Evolutionary conservation across 768 basidiomycete genomes (phyloP).

Genomic region (Pleurotus giganteus): DNA sequence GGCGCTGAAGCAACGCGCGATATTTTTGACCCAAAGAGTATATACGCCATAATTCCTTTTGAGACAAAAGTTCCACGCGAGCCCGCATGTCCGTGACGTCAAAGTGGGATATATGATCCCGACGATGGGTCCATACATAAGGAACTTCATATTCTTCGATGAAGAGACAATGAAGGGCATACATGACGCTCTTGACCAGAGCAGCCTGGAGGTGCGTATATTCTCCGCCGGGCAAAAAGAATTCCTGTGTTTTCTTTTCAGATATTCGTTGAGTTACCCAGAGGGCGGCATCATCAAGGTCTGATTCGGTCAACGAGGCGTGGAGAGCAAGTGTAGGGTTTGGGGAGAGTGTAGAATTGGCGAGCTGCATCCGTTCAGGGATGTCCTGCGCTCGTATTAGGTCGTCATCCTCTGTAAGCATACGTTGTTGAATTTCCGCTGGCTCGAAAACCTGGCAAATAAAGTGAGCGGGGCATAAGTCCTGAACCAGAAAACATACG

Average conservation of each 20-base stretch:
- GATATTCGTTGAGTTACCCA: slow-evolving; percentile 88
- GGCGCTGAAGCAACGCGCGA: slow-evolving; percentile 79
- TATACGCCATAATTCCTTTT: slow-evolving; percentile 89
- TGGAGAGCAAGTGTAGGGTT: slow-evolving; percentile 60
- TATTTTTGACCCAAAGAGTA: slow-evolving; percentile 88
- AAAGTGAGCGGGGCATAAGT: slow-evolving; percentile 12
- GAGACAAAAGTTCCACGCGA: slow-evolving; percentile 69
- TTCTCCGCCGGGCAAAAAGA: slow-evolving; percentile 63
- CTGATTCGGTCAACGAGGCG: slow-evolving; percentile 63
- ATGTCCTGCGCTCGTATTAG: slow-evolving; percentile 86
- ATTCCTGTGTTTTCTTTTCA: slow-evolving; percentile 66
- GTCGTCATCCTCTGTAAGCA: slow-evolving; percentile 93
- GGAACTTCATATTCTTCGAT: slow-evolving; percentile 90
- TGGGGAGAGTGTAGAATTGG: slow-evolving; percentile 77
- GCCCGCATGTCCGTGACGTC: slow-evolving; percentile 61
- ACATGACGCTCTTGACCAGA: slow-evolving; percentile 77
- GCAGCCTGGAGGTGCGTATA: slow-evolving; percentile 59
- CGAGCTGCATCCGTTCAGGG: slow-evolving; percentile 94
- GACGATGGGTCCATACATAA: slow-evolving; percentile 90
- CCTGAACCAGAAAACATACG: slow-evolving; percentile 37
- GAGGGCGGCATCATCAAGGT: slow-evolving; percentile 76
- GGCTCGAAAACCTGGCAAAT: slow-evolving; percentile 88
- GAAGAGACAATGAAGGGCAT: slow-evolving; percentile 79
- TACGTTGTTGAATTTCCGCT: slow-evolving; percentile 85
- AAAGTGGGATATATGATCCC: slow-evolving; percentile 86